A percentile compares a stretch with the other conserved stretches of the same genome.
Conservation (phyloP, 331 rosid genomes). For the Spiraea crenata region DNA sequence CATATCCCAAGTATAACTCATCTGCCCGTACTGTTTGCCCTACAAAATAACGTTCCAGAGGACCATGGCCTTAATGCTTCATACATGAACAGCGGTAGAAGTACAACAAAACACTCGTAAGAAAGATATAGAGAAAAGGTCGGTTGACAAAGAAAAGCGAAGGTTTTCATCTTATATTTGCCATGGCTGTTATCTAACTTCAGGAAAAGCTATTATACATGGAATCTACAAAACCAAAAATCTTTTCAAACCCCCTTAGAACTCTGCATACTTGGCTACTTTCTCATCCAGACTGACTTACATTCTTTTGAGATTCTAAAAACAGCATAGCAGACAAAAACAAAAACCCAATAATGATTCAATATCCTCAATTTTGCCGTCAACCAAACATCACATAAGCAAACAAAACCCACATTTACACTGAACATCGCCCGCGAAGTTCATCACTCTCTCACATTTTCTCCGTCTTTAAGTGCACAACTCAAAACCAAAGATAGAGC, state of each 20-base stretch:
- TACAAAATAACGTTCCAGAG: slow-evolving; percentile 13
- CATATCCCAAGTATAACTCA: slow-evolving; percentile 71
- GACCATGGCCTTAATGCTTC: not conserved
- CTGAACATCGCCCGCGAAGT: not conserved
- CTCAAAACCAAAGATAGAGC: not conserved
- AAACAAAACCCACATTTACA: not conserved
- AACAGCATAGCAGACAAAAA: not conserved
- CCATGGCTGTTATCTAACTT: not conserved
- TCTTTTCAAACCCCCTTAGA: not conserved
- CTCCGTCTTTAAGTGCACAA: not conserved
- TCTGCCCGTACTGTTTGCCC: slow-evolving; percentile 28
- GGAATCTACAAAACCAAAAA: not conserved
- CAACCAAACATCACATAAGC: not conserved
- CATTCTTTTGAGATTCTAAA: not conserved
- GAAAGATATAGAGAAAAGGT: not conserved
- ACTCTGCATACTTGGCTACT: not conserved
- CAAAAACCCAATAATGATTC: not conserved
- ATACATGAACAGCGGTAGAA: not conserved
- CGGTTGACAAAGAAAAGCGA: not conserved
- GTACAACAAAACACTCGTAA: not conserved
- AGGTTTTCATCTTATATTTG: not conserved
- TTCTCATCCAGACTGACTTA: not conserved
- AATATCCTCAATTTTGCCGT: not conserved
- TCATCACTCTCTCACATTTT: not conserved
- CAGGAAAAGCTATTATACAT: not conserved